phyloP scores from a whole-genome alignment of 2,329 filamentous ascomycete genomes.

The Hypoxylon sp. region DNA sequence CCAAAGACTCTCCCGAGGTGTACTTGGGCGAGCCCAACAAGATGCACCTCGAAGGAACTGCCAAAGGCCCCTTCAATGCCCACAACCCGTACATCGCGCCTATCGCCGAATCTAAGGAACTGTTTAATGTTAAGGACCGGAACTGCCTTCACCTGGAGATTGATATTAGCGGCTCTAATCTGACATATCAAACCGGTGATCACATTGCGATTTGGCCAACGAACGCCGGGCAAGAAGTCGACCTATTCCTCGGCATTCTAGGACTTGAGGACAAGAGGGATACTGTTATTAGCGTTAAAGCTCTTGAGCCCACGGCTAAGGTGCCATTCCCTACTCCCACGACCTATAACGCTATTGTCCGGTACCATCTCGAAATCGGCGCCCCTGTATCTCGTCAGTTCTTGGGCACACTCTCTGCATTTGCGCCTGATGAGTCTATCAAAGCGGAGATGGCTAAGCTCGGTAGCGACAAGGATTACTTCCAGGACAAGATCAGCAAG shows the following conservation, averaged over 20 bases:
- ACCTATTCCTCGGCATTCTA: conserved; percentile 86
- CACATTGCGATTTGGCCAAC: conserved; percentile 98
- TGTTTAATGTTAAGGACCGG: conserved; percentile 89
- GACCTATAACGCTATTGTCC: conserved; percentile 91
- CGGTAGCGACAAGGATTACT: conserved; percentile 94
- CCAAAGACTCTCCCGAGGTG: conserved; percentile 82
- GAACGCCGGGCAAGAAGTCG: conserved; percentile 92
- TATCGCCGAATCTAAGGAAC: conserved; percentile 88
- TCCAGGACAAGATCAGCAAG: conserved; percentile 85
- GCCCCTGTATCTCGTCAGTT: conserved; percentile 97
- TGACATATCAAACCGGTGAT: conserved; percentile 95
- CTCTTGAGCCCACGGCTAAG: conserved; percentile 94
- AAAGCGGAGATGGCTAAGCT: conserved; percentile 92
- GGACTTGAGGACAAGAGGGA: conserved; percentile 83
- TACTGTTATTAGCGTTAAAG: conserved; percentile 88
- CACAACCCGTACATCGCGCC: conserved; percentile 98
- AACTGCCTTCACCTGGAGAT: conserved; percentile 98
- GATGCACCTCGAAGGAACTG: conserved; percentile 87
- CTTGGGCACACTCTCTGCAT: conserved; percentile 86
- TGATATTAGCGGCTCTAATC: conserved; percentile 88
- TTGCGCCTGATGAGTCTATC: conserved; percentile 85
- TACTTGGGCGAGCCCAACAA: conserved; percentile 97
- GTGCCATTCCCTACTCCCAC: conserved; percentile 98
- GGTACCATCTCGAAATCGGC: conserved; percentile 97
- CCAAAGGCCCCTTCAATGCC: conserved; percentile 92